Percentiles rank a stretch among this genome's conserved stretches.
These are phyloP conservation scores for Papiliotrema flavescens DNA, from an alignment of 1,284 basidiomycete species.

Conservation along the genomic window DNA sequence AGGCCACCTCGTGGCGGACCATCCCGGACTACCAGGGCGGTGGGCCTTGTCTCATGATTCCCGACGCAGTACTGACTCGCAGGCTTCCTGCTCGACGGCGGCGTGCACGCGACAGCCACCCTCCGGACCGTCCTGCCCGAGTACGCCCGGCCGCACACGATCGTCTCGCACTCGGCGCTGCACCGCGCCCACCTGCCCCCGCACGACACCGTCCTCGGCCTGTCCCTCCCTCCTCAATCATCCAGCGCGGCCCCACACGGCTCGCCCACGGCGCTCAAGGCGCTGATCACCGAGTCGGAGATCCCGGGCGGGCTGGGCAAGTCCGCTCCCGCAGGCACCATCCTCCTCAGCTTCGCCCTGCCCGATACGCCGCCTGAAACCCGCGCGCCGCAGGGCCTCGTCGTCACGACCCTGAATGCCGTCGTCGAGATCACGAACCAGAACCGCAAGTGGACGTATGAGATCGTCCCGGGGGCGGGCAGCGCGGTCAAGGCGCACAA, in stretches of 20 bases:
- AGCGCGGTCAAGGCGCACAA: conserved; percentile 53
- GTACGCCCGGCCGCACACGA: conserved; percentile 49
- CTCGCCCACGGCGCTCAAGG: conserved; percentile 26
- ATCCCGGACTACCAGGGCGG: conserved; percentile 82
- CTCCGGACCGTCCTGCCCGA: conserved; percentile 36
- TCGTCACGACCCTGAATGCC: conserved; percentile 36
- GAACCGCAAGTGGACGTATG: conserved; percentile 49
- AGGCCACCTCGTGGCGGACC: conserved; percentile 76
- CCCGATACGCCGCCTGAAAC: conserved; percentile 26
- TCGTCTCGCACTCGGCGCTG: conserved; percentile 65
- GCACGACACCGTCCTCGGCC: conserved; percentile 63
- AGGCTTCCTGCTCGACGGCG: conserved; percentile 49
- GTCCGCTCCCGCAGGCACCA: conserved; percentile 33
- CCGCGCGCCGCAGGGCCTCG: conserved; percentile 23
- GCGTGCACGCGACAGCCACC: conserved; percentile 42
- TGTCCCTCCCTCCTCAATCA: conserved; percentile 55
- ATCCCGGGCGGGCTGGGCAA: conserved; percentile 29
- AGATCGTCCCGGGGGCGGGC: conserved; percentile 51
- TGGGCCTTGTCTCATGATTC: conserved; percentile 6
- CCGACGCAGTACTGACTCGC: not conserved
- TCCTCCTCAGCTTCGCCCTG: conserved; percentile 35
- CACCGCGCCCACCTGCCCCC: conserved; percentile 70
- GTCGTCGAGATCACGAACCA: conserved; percentile 59
- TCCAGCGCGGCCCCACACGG: conserved; percentile 60
- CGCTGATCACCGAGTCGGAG: conserved; percentile 10